phyloP scores from a whole-genome alignment of 345 rosid species.

The Turnera subulata region DNA sequence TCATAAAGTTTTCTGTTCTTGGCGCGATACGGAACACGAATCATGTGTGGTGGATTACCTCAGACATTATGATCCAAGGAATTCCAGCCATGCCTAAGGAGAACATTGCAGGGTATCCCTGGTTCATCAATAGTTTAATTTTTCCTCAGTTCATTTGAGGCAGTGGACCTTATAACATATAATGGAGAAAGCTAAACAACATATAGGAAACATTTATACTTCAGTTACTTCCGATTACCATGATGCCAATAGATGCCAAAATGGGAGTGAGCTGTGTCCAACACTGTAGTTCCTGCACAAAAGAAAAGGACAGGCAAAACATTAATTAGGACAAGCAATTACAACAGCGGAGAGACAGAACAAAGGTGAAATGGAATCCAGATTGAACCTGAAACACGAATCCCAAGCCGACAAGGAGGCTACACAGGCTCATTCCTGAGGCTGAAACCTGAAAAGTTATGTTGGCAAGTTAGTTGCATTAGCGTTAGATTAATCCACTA shows the following conservation, averaged over 20 bases:
- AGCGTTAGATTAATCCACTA: not conserved
- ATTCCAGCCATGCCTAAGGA: constrained; percentile 50
- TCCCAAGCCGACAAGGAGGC: constrained; percentile 23
- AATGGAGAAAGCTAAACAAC: not conserved
- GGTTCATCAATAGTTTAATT: not conserved
- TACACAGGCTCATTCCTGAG: constrained; percentile 20
- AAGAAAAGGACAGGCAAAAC: too few relatives aligned
- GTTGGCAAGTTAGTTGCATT: too few relatives aligned
- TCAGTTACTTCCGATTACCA: constrained; percentile 20
- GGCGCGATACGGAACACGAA: not conserved
- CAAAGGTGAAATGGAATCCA: not conserved
- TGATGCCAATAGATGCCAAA: constrained; percentile 27
- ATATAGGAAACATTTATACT: too few relatives aligned
- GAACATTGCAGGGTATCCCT: constrained; percentile 36
- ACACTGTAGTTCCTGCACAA: constrained; percentile 18
- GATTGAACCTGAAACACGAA: constrained; percentile 31
- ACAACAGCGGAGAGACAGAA: too few relatives aligned
- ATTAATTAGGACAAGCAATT: not conserved
- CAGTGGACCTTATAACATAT: too few relatives aligned
- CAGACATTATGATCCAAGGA: constrained; percentile 63
- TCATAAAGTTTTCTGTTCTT: too few relatives aligned
- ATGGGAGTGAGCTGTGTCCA: constrained; percentile 19
- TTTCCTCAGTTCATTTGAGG: too few relatives aligned
- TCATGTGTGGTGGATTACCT: constrained; percentile 29
- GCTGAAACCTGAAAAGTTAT: constrained; percentile 28